Base-by-base conservation (phyloP, 106 monocot genomes). In the Phalaenopsis equestris region DNA sequence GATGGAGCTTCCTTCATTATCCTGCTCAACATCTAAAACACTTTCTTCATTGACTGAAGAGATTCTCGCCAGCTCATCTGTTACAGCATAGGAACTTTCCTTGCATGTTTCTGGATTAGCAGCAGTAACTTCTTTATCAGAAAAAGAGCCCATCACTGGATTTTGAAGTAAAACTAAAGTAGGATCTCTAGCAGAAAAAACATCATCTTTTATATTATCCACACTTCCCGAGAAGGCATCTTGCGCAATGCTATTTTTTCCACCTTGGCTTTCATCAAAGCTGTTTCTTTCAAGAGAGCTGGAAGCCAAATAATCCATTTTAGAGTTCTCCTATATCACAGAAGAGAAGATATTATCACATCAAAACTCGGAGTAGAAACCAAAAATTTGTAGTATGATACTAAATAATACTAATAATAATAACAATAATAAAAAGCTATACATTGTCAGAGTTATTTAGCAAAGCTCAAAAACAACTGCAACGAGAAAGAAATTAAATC, bases 161-260 rank as follows among this genome's bases (percentile, higher is more conserved):
- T 89, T 90, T 85, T 88, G 87, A 78, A 82, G 91, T 11, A 94
- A 83, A 80, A 87, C 86, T 73, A 94, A 80, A 38, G 94, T 94
- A 55, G 90, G 94, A 80, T 91, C 98, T 87, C 89, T 92, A 73
- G 77, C 82, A 79, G 79, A 84, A 75, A 79, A 36, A 23, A 86
- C 41, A 55, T 88, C 87, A 57, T 88, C 87, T 82, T 89, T 84
- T 48, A 80, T 57, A 85, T 47, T 72, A 80, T 84, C 86, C 55
- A 82, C 75, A 80, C 37, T 67, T 42, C 57, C 79, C 36, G 78
- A 68, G 72, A 8, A 77, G 39, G 37, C 75, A 55, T 76, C 81
- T 67, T 79, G 81, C 45, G 67, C 52, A 79, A 45, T 64, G 41
- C 72, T 79, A 79, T 57, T 56, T 39, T 82, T 77, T 36, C 42